These are phyloP conservation scores for Candolleomyces eurysporus DNA, from an alignment of 768 basidiomycete species.

Conservation along the genomic window DNA sequence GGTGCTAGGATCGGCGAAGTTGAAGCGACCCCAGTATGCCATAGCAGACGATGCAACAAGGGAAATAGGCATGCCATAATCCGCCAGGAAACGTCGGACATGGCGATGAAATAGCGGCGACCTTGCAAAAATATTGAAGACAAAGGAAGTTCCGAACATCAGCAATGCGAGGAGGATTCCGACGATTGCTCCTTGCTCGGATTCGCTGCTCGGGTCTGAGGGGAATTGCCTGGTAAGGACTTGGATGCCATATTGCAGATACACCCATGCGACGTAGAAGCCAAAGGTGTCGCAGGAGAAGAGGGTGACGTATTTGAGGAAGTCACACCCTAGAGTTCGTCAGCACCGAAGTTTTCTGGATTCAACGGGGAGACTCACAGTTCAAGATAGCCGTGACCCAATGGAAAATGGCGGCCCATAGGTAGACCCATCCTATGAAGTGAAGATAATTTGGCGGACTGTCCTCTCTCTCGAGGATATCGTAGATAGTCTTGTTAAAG, in stretches of 20 bases:
- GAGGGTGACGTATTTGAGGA: slow-evolving; percentile 82
- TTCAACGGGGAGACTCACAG: slow-evolving; percentile 40
- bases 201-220: slow-evolving; percentile 20
- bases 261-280: slow-evolving; percentile 90
- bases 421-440: slow-evolving; percentile 90
- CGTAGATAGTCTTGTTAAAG: slow-evolving; percentile 86
- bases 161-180: slow-evolving; percentile 72
- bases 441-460: slow-evolving; percentile 76
- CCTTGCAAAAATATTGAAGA: slow-evolving; percentile 65
- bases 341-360: not conserved
- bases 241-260: slow-evolving; percentile 87
- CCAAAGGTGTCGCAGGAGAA: slow-evolving; percentile 93
- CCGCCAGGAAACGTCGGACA: slow-evolving; percentile 71
- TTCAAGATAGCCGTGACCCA: slow-evolving; percentile 81
- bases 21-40: slow-evolving; percentile 86
- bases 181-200: slow-evolving; percentile 52
- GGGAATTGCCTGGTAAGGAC: slow-evolving; percentile 73
- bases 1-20: slow-evolving; percentile 55
- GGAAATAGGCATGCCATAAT: slow-evolving; percentile 91
- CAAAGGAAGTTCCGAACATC: slow-evolving; percentile 73
- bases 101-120: slow-evolving; percentile 71
- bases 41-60: slow-evolving; percentile 72
- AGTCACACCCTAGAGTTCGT: slow-evolving; percentile 62
- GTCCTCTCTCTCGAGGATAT: slow-evolving; percentile 57
- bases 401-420: slow-evolving; percentile 86